A percentile compares a stretch with the other conserved stretches of the same genome.
Conservation (phyloP, 768 basidiomycete species). For the Tremella yokohamensis region DNA sequence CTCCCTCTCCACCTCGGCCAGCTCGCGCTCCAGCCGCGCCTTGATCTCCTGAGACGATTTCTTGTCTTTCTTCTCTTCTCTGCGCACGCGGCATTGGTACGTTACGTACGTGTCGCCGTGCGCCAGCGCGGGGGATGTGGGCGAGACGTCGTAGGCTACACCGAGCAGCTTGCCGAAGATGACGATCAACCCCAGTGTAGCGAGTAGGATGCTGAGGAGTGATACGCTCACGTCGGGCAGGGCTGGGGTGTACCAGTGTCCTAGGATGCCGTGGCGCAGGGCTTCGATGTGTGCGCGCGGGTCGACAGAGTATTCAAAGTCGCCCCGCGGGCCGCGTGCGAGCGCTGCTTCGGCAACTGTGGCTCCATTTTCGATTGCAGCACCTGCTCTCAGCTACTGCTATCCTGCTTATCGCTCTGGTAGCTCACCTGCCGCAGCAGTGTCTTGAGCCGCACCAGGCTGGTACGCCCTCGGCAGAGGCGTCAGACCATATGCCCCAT, state of each 20-base stretch:
- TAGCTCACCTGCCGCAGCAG: not conserved
- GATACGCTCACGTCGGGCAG: constrained; percentile 16
- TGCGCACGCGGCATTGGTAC: not conserved
- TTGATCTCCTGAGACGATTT: not conserved
- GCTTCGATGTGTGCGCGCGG: constrained; percentile 4
- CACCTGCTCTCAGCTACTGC: not conserved
- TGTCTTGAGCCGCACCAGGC: constrained; percentile 7
- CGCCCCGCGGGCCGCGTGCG: not conserved
- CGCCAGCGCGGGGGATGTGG: not conserved
- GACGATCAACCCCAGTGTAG: constrained; percentile 18
- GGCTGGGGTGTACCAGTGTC: constrained; percentile 18
- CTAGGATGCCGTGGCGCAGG: constrained; percentile 15
- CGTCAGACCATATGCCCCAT: constrained; percentile 1
- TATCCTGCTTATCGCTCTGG: not conserved
- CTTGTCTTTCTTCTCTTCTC: not conserved
- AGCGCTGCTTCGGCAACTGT: not conserved
- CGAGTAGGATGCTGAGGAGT: constrained; percentile 13
- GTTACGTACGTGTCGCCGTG: not conserved
- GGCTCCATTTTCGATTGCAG: not conserved
- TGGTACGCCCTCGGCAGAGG: constrained; percentile 20
- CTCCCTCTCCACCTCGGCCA: not conserved
- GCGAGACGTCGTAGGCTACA: constrained; percentile 24
- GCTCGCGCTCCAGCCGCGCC: not conserved
- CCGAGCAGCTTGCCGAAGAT: constrained; percentile 22
- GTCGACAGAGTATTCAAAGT: constrained; percentile 1